Evolutionary conservation across 1,139 yeast species (phyloP), one percentile per base, ranked within the genome.

Genomic region (Pichia sp.): DNA sequence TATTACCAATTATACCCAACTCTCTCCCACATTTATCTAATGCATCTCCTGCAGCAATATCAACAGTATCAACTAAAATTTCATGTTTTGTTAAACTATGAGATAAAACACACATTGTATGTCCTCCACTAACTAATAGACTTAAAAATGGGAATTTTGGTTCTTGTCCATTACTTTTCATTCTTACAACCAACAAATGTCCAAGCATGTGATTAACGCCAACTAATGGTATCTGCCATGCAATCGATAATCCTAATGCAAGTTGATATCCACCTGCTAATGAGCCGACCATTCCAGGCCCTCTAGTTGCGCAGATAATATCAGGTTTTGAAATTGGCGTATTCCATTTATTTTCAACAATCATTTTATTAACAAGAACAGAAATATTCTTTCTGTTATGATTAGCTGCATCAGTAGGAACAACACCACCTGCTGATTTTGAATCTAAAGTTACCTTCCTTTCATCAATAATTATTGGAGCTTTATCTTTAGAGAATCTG

Each of bases 191-290:
- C 32, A 92, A 64, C 7, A 92, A 65, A 65, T 92, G 99, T 0
- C 96, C 98, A 45, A 92, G 69, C 98, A 92, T 92, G 58, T 94
- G 98, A 59, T 94, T 96, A 0, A 92, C 96, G 0, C 97, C 97
- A 1, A 92, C 68, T 26, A 87, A 58, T 0, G 97, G 97, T 3
- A 70, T 74, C 26, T 73, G 64, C 83, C 89, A 83, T 0, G 89
- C 97, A 0, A 84, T 68, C 0, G 90, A 69, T 20, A 92, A 66
- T 0, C 97, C 98, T 56, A 87, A 85, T 0, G 95, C 96, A 36
- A 87, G 66, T 56, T 85, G 94, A 35, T 86, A 69, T 2, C 97
- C 94, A 0, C 87, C 84, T 16, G 87, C 75, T 23, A 92, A 67
- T 0, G 95, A 83, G 0, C 97, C 97, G n/a, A 82, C 76, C 97